Evolutionary conservation across 768 basidiomycete species (phyloP), one percentile per base, ranked within the genome.

Genomic region (Termitomyces sp.): DNA sequence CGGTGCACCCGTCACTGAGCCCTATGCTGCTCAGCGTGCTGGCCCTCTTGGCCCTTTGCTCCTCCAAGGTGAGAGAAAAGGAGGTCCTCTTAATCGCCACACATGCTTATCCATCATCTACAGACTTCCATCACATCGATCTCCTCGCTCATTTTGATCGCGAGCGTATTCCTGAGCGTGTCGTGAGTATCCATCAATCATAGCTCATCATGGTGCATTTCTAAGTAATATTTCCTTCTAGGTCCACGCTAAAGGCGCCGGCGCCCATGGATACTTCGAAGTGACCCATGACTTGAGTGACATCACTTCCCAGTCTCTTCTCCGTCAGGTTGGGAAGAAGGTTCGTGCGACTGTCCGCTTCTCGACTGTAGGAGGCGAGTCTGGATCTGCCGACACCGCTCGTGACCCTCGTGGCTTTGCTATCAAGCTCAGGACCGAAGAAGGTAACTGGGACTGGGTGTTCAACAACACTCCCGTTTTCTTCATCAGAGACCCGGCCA

Each of bases 361-460:
- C 84, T 94, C 92, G 47, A 98, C 96, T 15, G 96, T 98, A 55
- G 87, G 87, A 63, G 95, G 95, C 55, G 91, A 93, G 65, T 77
- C 80, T 39, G 95, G 95, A 16, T 92, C 90, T 52, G 87, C 95
- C 18, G 95, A 98, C 66, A 90, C 86, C n/a, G 90, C 91, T 58
- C 88, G 95, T 61, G 95, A 98, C 66, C 93, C 93, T 27, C 87
- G 93, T 76, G 96, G 96, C 2, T 98, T 97, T 68, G 89, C 96
- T 5, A 69, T 90, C 74, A 90, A 95, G 75, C 80, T 98, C 63
- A 90, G 85, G 72, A 94, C 96, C 0, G 86, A 92, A 3, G 84
- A 97, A 71, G 96, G 96, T 20, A 95, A 92, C 78, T 84, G 85
- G 73, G 95, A 97, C 71, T 90, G 90, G 81, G 95, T 95, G 67